Percentiles rank a stretch among this genome's conserved stretches.
Conservation (phyloP, 257 asterid genomes). For the Jacaranda copaia region DNA sequence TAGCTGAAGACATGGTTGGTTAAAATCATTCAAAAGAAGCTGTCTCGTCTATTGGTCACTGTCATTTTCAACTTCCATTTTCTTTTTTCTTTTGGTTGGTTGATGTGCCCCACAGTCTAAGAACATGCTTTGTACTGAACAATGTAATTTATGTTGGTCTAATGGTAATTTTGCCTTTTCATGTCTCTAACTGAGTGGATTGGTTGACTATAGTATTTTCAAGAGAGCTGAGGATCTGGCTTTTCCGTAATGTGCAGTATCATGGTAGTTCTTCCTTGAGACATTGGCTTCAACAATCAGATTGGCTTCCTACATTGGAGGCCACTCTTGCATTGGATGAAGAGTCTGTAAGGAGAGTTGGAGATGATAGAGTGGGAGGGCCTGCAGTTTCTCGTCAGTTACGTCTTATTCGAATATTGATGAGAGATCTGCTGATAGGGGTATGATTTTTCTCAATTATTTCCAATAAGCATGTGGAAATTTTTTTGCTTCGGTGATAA, state of each 20-base stretch:
- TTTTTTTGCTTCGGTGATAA: neutral
- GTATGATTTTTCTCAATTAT: conserved; percentile 53
- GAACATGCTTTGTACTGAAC: conserved; percentile 11
- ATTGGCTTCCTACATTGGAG: conserved; percentile 97
- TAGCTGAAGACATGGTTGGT: neutral
- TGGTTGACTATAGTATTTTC: conserved; percentile 22
- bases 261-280: conserved; percentile 94
- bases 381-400: conserved; percentile 89
- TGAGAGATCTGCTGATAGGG: conserved; percentile 95
- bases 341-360: conserved; percentile 86
- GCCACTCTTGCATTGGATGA: conserved; percentile 94
- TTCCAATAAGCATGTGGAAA: conserved; percentile 14
- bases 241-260: conserved; percentile 56
- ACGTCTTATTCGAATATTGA: conserved; percentile 80
- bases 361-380: conserved; percentile 91
- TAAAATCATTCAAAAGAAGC: neutral
- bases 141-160: conserved; percentile 8
- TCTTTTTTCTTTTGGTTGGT: neutral
- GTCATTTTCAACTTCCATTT: conserved; percentile 8
- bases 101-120: conserved; percentile 6
- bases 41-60: neutral
- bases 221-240: conserved; percentile 19
- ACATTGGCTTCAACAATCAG: conserved; percentile 95
- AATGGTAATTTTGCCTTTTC: conserved; percentile 19
- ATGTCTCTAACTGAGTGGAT: neutral